Evolutionary conservation across 352 stramenopile genomes (phyloP).

Genomic region (Phytophthora uliginosa): DNA sequence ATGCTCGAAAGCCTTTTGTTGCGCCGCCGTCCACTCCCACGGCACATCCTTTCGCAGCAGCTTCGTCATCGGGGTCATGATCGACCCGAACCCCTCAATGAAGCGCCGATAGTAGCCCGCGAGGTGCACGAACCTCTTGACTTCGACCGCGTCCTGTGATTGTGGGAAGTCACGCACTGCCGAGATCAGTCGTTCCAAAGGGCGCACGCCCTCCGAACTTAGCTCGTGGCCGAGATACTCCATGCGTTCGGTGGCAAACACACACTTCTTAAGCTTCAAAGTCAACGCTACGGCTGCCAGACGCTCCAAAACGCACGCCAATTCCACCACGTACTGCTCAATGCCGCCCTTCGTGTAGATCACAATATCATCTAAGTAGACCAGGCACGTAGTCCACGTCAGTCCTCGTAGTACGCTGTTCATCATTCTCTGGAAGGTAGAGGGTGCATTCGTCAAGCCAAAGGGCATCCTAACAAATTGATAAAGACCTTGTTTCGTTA

Average conservation of each 20-base stretch:
- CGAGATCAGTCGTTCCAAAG: no score
- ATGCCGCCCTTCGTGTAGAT: no score
- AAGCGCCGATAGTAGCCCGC: background rate
- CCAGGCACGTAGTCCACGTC: slow-evolving; percentile 28
- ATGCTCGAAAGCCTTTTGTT: background rate
- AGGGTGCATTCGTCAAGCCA: slow-evolving; percentile 26
- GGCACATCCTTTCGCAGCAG: background rate
- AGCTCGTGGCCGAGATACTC: no score
- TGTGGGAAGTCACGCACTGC: background rate
- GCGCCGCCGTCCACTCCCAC: background rate
- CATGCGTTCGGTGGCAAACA: no score
- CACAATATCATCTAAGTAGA: slow-evolving; percentile 32
- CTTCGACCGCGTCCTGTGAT: background rate
- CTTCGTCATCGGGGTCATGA: background rate
- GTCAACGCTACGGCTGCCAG: no score
- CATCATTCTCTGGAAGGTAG: slow-evolving; percentile 40
- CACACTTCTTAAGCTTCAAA: no score
- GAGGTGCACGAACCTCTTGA: background rate
- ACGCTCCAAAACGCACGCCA: no score
- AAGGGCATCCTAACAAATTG: background rate
- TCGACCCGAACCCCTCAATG: background rate
- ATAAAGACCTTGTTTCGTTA: slow-evolving; percentile 20
- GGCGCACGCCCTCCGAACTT: no score
- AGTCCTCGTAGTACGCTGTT: slow-evolving; percentile 30
- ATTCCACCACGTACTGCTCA: no score